Conservation (phyloP, 2,329 filamentous ascomycete species). For the Verticillium tricorpus region DNA sequence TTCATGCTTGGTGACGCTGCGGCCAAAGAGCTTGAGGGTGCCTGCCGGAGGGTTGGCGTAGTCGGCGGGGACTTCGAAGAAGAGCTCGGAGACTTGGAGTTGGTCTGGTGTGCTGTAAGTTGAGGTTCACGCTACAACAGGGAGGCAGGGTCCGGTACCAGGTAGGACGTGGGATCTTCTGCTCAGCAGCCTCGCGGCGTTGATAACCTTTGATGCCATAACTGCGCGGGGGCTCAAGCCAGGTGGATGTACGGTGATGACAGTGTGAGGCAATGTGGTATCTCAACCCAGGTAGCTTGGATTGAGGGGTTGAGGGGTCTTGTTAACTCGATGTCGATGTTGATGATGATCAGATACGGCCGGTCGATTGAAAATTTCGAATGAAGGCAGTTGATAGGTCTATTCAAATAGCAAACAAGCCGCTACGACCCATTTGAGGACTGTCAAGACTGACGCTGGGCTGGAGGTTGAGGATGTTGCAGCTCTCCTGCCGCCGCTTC, state of each 20-base stretch:
- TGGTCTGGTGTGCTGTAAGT: slow-evolving; percentile 47
- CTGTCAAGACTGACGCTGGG: too few relatives aligned
- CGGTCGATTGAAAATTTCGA: too few relatives aligned
- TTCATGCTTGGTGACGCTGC: slow-evolving; percentile 65
- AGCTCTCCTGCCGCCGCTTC: too few relatives aligned
- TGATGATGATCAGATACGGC: too few relatives aligned
- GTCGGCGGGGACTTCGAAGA: slow-evolving; percentile 83
- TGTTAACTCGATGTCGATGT: too few relatives aligned
- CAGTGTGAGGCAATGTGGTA: too few relatives aligned
- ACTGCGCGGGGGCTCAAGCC: background rate
- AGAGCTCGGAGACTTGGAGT: slow-evolving; percentile 72
- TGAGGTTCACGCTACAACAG: background rate
- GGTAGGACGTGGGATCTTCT: slow-evolving; percentile 38
- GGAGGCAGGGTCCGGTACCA: slow-evolving; percentile 1
- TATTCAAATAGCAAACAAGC: too few relatives aligned
- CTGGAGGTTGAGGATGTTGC: too few relatives aligned
- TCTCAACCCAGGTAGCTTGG: too few relatives aligned
- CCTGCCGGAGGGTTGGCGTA: slow-evolving; percentile 58
- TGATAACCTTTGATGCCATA: slow-evolving; percentile 19
- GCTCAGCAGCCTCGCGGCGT: slow-evolving; percentile 33
- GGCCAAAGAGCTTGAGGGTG: slow-evolving; percentile 71
- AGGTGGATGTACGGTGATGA: background rate
- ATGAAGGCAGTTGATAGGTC: too few relatives aligned
- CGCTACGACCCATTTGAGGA: too few relatives aligned
- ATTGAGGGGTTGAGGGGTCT: too few relatives aligned